phyloP scores from a whole-genome alignment of 495 filamentous ascomycete species.

The Penicillium tannophilum region DNA sequence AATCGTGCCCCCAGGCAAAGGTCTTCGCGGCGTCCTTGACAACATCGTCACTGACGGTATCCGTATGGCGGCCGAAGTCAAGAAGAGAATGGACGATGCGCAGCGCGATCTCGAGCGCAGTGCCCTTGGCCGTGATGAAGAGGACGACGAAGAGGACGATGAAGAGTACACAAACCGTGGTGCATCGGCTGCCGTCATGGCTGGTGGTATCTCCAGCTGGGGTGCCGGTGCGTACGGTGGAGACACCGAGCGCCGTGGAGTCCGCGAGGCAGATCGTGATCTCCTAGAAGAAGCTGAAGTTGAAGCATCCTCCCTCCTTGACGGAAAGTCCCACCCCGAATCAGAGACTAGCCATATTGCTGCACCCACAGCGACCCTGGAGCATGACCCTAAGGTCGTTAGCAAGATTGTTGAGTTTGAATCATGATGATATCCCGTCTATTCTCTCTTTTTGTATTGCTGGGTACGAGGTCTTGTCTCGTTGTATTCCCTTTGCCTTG shows the following conservation, averaged over 20 bases:
- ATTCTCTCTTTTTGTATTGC: slow-evolving; percentile 5
- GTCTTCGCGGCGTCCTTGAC: slow-evolving; percentile 88
- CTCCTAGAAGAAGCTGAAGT: slow-evolving; percentile 64
- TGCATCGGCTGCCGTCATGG: slow-evolving; percentile 31
- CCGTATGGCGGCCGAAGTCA: slow-evolving; percentile 88
- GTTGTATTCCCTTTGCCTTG: slow-evolving; percentile 4
- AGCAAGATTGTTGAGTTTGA: slow-evolving; percentile 47
- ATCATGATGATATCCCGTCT: slow-evolving; percentile 30
- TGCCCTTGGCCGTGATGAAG: slow-evolving; percentile 69
- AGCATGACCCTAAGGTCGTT: slow-evolving; percentile 32
- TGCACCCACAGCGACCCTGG: slow-evolving; percentile 2
- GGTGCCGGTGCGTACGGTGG: slow-evolving; percentile 52
- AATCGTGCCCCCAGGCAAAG: slow-evolving; percentile 65
- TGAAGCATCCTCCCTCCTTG: slow-evolving; percentile 33
- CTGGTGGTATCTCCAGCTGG: slow-evolving; percentile 48
- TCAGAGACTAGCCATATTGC: background rate
- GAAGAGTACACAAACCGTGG: slow-evolving; percentile 41
- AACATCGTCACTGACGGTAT: slow-evolving; percentile 97
- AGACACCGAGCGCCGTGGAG: slow-evolving; percentile 60
- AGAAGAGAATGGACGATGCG: slow-evolving; percentile 89
- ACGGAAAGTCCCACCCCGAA: slow-evolving; percentile 21
- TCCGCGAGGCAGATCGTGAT: slow-evolving; percentile 74
- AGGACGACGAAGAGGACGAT: slow-evolving; percentile 74
- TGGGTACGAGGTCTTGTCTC: background rate
- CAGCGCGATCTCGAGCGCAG: slow-evolving; percentile 82